These are phyloP conservation scores for Peltaster fructicola DNA, from an alignment of 2,329 filamentous ascomycete genomes.

Conservation along the genomic window DNA sequence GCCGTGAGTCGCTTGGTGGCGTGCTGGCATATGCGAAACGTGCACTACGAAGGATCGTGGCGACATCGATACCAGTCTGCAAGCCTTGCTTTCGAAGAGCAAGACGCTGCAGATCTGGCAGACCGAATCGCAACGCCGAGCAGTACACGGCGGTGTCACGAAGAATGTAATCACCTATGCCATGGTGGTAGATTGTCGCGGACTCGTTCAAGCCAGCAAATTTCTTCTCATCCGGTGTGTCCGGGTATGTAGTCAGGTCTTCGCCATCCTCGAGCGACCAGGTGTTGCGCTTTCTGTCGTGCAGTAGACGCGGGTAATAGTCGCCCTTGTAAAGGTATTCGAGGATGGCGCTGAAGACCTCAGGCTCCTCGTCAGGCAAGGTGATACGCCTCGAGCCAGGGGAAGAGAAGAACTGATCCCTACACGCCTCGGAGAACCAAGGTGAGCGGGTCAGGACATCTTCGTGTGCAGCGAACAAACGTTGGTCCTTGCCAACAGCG, in stretches of 20 bases:
- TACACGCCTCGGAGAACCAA: slow-evolving; percentile 54
- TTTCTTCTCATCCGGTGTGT: slow-evolving; percentile 29
- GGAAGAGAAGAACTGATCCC: slow-evolving; percentile 43
- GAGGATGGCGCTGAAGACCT: slow-evolving; percentile 77
- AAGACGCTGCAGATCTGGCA: slow-evolving; percentile 70
- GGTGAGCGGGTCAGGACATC: slow-evolving; percentile 62
- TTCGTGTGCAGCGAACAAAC: slow-evolving; percentile 83
- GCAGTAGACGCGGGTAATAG: slow-evolving; percentile 68
- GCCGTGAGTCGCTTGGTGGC: slow-evolving; percentile 75
- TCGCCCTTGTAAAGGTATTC: slow-evolving; percentile 91
- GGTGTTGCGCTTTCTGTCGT: slow-evolving; percentile 62
- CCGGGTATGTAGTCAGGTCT: slow-evolving; percentile 30
- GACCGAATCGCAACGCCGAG: slow-evolving; percentile 64
- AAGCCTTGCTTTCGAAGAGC: slow-evolving; percentile 79
- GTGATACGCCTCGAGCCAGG: slow-evolving; percentile 49
- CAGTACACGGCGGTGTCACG: slow-evolving; percentile 89
- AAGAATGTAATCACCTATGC: slow-evolving; percentile 48
- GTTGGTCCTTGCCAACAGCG: slow-evolving; percentile 49
- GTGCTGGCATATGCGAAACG: slow-evolving; percentile 80
- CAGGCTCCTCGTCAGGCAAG: slow-evolving; percentile 70
- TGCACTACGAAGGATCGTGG: slow-evolving; percentile 73
- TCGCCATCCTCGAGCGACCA: slow-evolving; percentile 59
- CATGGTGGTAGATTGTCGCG: slow-evolving; percentile 52
- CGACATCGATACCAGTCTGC: slow-evolving; percentile 66
- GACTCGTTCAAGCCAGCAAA: slow-evolving; percentile 40